Evolutionary conservation across 768 basidiomycete species (phyloP).

Genomic region (Mycena galericulata): DNA sequence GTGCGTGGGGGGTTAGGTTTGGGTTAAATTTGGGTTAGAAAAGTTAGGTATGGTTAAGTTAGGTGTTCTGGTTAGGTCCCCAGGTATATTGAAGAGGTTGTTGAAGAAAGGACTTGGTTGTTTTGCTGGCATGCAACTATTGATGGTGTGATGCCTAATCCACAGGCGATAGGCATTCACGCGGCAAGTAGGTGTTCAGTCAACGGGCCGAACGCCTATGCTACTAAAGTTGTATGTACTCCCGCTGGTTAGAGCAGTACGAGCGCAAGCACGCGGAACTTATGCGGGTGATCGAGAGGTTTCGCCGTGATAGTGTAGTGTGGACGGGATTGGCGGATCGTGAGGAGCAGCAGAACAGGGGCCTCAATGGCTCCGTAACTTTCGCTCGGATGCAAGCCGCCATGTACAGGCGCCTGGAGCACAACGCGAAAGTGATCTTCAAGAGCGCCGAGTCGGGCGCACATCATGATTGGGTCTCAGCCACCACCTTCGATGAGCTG

Average conservation of each 20-base stretch:
- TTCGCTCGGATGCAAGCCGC: conserved; percentile 21
- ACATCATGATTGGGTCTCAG: conserved; percentile 17
- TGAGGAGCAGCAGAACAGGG: neutral
- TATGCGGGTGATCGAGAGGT: conserved; percentile 13
- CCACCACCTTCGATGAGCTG: conserved; percentile 8
- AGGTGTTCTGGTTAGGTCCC: too few species aligned
- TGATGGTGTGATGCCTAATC: too few species aligned
- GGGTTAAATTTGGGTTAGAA: too few species aligned
- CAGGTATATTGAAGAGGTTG: too few species aligned
- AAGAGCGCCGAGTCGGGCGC: conserved; percentile 10
- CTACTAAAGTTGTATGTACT: too few species aligned
- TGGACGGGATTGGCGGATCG: neutral
- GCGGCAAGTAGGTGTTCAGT: too few species aligned
- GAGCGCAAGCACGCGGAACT: conserved; percentile 17
- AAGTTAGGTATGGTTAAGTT: too few species aligned
- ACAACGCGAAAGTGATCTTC: conserved; percentile 4
- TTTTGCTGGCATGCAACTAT: too few species aligned
- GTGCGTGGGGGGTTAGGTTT: too few species aligned
- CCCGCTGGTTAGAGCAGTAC: neutral
- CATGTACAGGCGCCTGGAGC: conserved; percentile 11
- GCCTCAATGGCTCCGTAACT: neutral
- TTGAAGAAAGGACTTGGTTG: too few species aligned
- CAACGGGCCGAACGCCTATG: too few species aligned
- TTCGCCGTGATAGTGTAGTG: conserved; percentile 1
- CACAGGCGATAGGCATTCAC: too few species aligned